phyloP scores from a whole-genome alignment of 495 filamentous ascomycete species.

The Articulospora tetracladia region DNA sequence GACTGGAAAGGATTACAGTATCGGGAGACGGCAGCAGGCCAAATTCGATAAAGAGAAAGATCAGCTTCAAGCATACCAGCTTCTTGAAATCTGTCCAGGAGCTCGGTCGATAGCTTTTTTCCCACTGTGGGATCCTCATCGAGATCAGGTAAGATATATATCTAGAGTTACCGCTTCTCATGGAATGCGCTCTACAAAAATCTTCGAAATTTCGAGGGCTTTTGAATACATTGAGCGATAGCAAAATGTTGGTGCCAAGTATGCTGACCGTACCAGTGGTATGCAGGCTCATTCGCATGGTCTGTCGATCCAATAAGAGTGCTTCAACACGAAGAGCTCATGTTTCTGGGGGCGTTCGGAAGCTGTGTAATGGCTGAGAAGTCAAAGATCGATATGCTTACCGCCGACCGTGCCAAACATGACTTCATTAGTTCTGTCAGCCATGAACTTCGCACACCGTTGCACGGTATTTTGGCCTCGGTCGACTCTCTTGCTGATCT shows the following conservation, averaged over 20 bases:
- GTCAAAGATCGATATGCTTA: slow-evolving; percentile 40
- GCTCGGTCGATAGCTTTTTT: slow-evolving; percentile 51
- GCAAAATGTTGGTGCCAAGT: no score
- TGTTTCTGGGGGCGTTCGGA: slow-evolving; percentile 48
- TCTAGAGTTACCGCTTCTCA: no score
- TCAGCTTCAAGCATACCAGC: slow-evolving; percentile 1
- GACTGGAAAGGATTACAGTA: neutral
- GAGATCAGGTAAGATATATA: neutral
- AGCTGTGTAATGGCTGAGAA: slow-evolving; percentile 53
- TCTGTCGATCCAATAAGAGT: slow-evolving; percentile 38
- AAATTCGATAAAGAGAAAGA: slow-evolving; percentile 6
- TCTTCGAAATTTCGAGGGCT: no score
- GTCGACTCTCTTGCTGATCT: slow-evolving; percentile 61
- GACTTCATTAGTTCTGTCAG: slow-evolving; percentile 69
- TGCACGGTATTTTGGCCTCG: slow-evolving; percentile 54
- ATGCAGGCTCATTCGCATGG: slow-evolving; percentile 63
- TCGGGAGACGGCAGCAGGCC: neutral
- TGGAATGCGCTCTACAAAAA: no score
- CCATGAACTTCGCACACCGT: slow-evolving; percentile 72
- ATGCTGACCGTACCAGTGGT: slow-evolving; percentile 42
- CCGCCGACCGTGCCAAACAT: slow-evolving; percentile 47
- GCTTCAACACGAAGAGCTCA: slow-evolving; percentile 41
- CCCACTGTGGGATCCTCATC: slow-evolving; percentile 57
- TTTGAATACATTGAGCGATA: no score
- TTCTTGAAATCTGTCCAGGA: slow-evolving; percentile 28